phyloP scores from a whole-genome alignment of 164 flowering plant genomes.

The Chimonanthus salicifolius region DNA sequence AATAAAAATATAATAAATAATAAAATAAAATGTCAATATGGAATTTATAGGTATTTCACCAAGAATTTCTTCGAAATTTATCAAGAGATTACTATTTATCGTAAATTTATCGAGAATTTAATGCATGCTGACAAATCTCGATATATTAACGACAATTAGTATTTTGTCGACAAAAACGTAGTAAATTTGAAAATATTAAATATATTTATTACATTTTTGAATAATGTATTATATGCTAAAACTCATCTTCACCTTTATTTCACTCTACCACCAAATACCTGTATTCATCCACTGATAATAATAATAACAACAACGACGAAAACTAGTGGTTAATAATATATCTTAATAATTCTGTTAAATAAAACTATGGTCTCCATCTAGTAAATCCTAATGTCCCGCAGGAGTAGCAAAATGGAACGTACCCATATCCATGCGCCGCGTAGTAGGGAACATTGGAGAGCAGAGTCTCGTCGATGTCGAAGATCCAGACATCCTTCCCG shows the following conservation, averaged over 20 bases:
- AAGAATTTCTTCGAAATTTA: too few relatives aligned
- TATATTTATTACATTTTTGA: too few relatives aligned
- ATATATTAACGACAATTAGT: too few relatives aligned
- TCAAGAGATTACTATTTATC: too few relatives aligned
- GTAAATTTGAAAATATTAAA: too few relatives aligned
- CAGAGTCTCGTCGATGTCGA: constrained; percentile 87
- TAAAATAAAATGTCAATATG: too few relatives aligned
- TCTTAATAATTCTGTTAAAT: background rate
- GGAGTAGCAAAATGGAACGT: constrained; percentile 1
- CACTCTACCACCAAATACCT: background rate
- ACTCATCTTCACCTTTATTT: background rate
- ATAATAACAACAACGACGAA: background rate
- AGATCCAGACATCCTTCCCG: constrained; percentile 79
- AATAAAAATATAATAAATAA: too few relatives aligned
- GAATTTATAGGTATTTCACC: too few relatives aligned
- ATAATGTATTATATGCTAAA: background rate
- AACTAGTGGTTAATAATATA: background rate
- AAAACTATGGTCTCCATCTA: too few relatives aligned
- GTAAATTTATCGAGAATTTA: too few relatives aligned
- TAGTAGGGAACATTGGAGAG: constrained; percentile 72
- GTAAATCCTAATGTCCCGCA: background rate
- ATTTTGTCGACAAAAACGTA: too few relatives aligned
- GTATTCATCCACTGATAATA: background rate
- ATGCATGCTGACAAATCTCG: too few relatives aligned
- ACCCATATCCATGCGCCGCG: constrained; percentile 58